Conservation (phyloP, 176 grass and related monocot genomes). For the Tillandsia fasciculata region DNA sequence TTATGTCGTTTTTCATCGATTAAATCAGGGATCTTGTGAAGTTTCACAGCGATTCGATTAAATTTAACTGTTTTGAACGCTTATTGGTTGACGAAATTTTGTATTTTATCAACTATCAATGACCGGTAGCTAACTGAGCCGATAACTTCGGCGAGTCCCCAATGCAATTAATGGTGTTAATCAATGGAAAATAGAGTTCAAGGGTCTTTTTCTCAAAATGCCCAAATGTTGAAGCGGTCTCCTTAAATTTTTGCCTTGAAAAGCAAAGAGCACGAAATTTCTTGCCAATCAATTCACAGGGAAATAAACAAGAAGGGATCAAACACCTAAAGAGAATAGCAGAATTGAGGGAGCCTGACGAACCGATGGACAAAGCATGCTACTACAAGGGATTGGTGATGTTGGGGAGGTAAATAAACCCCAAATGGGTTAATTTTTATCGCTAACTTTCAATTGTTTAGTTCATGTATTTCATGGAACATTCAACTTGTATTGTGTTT, state of each 20-base stretch:
- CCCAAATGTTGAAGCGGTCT: no score
- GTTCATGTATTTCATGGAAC: slow-evolving; percentile 6
- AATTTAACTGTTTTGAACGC: no score
- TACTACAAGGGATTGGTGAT: slow-evolving; percentile 45
- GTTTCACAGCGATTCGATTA: no score
- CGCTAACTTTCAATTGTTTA: not conserved
- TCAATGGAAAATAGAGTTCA: not conserved
- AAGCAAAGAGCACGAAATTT: not conserved
- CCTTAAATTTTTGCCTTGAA: not conserved
- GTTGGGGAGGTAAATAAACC: slow-evolving; percentile 54
- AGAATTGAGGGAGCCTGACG: slow-evolving; percentile 68
- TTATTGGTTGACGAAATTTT: no score
- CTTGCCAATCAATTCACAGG: slow-evolving; percentile 36
- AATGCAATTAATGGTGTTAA: no score
- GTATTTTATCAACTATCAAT: no score
- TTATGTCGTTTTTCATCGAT: no score
- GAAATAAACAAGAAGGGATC: slow-evolving; percentile 49
- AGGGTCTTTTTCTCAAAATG: not conserved
- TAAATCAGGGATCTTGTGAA: no score
- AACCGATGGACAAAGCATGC: slow-evolving; percentile 38
- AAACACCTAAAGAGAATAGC: slow-evolving; percentile 59
- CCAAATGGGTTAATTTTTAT: slow-evolving; percentile 6
- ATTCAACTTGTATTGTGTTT: not conserved
- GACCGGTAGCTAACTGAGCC: no score
- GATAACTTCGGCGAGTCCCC: no score